Percentiles rank a stretch among this genome's conserved stretches.
Evolutionary conservation across 2,329 filamentous ascomycete species (phyloP).

Genomic region (Beauveria sp.): DNA sequence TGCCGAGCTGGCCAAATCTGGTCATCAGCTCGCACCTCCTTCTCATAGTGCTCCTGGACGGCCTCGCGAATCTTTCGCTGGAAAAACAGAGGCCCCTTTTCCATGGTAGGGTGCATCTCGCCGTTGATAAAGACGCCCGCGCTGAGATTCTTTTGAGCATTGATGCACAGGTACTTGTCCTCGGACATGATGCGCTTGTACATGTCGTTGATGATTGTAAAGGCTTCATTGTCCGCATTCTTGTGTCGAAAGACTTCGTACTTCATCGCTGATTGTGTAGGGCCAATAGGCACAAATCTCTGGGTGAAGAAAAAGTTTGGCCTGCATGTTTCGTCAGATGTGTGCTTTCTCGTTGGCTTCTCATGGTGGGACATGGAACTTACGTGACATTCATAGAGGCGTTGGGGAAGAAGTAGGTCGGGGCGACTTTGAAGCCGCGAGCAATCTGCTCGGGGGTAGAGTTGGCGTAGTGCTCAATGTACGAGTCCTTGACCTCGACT

Average conservation of each 20-base stretch:
- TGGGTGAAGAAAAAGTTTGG: slow-evolving; percentile 60
- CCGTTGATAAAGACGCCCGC: slow-evolving; percentile 55
- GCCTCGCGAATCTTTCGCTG: slow-evolving; percentile 42
- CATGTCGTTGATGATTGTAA: slow-evolving; percentile 47
- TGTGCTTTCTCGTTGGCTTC: background rate
- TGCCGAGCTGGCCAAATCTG: slow-evolving; percentile 48
- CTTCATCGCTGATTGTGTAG: slow-evolving; percentile 45
- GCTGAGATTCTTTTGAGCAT: slow-evolving; percentile 53
- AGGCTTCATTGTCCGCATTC: slow-evolving; percentile 50
- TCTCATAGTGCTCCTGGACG: slow-evolving; percentile 38
- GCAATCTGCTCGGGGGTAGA: slow-evolving; percentile 40
- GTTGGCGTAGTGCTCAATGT: slow-evolving; percentile 44
- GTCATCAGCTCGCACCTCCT: slow-evolving; percentile 34
- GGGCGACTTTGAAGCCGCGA: slow-evolving; percentile 36
- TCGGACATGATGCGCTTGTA: slow-evolving; percentile 59
- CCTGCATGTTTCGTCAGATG: slow-evolving; percentile 21
- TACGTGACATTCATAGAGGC: slow-evolving; percentile 43
- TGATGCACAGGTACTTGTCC: slow-evolving; percentile 55
- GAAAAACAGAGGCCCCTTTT: slow-evolving; percentile 52
- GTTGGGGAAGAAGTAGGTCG: slow-evolving; percentile 44
- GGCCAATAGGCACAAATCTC: slow-evolving; percentile 48
- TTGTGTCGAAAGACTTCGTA: slow-evolving; percentile 59
- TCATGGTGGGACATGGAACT: slow-evolving; percentile 17
- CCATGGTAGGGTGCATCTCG: slow-evolving; percentile 52
- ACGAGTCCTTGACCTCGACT: slow-evolving; percentile 39